Base-by-base conservation (phyloP, 495 filamentous ascomycete species). In the Aspergillus wentii region DNA sequence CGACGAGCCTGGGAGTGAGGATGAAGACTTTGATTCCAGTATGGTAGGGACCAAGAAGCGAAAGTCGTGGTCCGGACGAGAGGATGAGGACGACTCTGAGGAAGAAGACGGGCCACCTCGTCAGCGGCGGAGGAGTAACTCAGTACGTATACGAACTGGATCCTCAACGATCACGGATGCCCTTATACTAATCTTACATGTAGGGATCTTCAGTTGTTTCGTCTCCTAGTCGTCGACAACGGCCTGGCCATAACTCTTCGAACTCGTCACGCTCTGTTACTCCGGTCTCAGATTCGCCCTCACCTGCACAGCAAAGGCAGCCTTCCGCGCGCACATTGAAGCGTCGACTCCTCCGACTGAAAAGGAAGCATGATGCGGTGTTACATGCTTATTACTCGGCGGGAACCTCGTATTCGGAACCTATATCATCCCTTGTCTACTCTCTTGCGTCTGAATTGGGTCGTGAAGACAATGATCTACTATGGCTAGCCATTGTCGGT, bases 401-500 rank as follows among this genome's bases (percentile, higher is more conserved):
- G 9, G 92, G 92, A 29, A 81, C 87, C 9, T 91, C 89, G 15
- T 95, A 94, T 55, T 88, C 89, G 2, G 94, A 97, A 53, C 92
- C 92, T 17, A 86, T 97, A 40, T 94, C 88, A 0, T 89, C 87
- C 1, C 77, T 98, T 52, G 67, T 98, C 42, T 98, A 97, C 62
- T 94, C 88, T 2, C 72, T 98, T 4, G 92, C 90, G 13, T 95
- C 89, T 2, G 92, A 96, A 48, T 77, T 97, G 8, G 94, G 91
- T 40, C 83, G 88, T 27, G 92, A 98, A 68, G 91, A 97, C 52
- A 97, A 97, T 50, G 89, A 98, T 49, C 67, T 96, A 19, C 78
- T 98, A 19, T 98, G 92, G 92, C 73, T 94, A 31, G 76, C 88
- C 8, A 95, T 97, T 46, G 85, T 97, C 16, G 92, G 92, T 8